Percentiles rank a stretch among this genome's conserved stretches.
Evolutionary conservation across 83 land plant genomes (phyloP).

Genomic region (Diphasiastrum complanatum): DNA sequence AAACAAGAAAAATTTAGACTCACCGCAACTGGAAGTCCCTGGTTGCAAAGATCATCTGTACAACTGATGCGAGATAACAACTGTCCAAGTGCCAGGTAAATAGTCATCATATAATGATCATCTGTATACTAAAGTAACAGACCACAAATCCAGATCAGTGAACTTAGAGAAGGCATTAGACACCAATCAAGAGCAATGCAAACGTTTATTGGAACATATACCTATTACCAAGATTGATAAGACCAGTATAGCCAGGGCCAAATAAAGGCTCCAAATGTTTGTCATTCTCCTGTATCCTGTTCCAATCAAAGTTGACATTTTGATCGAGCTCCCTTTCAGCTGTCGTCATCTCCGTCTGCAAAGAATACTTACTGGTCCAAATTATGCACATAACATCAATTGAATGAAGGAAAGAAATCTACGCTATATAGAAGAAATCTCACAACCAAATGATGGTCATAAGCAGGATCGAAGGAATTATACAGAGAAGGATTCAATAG

Average conservation of each 20-base stretch:
- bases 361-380: background rate
- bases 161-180: background rate
- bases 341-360: constrained; percentile 98
- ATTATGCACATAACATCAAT: background rate
- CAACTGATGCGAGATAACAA: constrained; percentile 91
- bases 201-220: constrained; percentile 15
- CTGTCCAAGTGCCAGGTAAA: too few relatives aligned
- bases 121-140: too few relatives aligned
- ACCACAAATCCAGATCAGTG: too few relatives aligned
- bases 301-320: constrained; percentile 97
- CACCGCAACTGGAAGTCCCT: constrained; percentile 60
- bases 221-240: constrained; percentile 98
- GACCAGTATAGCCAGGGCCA: constrained; percentile 98
- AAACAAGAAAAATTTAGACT: constrained; percentile 13
- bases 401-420: too few relatives aligned
- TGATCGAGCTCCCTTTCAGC: constrained; percentile 98
- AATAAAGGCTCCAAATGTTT: constrained; percentile 84
- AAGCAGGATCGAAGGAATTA: too few relatives aligned
- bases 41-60: constrained; percentile 90
- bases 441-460: too few relatives aligned
- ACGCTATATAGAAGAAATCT: too few relatives aligned
- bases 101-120: too few relatives aligned
- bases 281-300: constrained; percentile 96
- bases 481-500: background rate
- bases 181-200: background rate